These are phyloP conservation scores for Wickerhamomyces ciferrii DNA, from an alignment of 805 yeast species.

Conservation along the genomic window DNA sequence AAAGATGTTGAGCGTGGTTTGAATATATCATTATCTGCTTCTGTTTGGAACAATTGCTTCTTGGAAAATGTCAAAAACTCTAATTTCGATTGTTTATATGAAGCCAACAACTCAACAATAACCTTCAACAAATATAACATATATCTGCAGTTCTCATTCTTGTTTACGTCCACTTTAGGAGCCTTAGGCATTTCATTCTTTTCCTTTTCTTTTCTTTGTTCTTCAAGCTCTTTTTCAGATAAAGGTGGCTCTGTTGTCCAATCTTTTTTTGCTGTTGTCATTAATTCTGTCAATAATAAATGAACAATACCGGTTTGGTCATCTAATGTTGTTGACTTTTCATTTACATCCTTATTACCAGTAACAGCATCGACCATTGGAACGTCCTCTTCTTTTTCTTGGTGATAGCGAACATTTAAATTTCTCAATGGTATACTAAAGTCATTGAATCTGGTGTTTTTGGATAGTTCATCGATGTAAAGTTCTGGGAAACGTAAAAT, in stretches of 20 bases:
- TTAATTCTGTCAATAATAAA: constrained; percentile 57
- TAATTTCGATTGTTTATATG: constrained; percentile 76
- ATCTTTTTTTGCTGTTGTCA: constrained; percentile 39
- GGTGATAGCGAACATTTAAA: constrained; percentile 16
- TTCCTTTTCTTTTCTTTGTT: constrained; percentile 24
- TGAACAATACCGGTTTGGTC: constrained; percentile 57
- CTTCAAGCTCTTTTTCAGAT: constrained; percentile 20
- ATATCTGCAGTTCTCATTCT: constrained; percentile 57
- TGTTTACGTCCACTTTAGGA: constrained; percentile 31
- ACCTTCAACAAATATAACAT: constrained; percentile 64
- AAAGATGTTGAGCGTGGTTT: constrained; percentile 77
- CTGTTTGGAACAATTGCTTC: constrained; percentile 29
- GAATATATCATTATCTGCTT: constrained; percentile 27
- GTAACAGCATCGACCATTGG: constrained; percentile 16
- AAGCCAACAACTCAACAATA: constrained; percentile 64
- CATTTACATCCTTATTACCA: constrained; percentile 8
- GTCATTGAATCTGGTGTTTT: constrained; percentile 36
- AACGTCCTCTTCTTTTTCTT: constrained; percentile 16
- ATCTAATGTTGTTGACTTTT: constrained; percentile 9
- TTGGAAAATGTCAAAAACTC: constrained; percentile 78
- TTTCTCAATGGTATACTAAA: constrained; percentile 34
- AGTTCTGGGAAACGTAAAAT: constrained; percentile 41
- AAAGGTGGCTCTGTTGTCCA: constrained; percentile 33
- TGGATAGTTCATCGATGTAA: constrained; percentile 40
- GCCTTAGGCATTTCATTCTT: constrained; percentile 18